Conservation (phyloP, 129 eudicot genomes). For the Escallonia rubra region DNA sequence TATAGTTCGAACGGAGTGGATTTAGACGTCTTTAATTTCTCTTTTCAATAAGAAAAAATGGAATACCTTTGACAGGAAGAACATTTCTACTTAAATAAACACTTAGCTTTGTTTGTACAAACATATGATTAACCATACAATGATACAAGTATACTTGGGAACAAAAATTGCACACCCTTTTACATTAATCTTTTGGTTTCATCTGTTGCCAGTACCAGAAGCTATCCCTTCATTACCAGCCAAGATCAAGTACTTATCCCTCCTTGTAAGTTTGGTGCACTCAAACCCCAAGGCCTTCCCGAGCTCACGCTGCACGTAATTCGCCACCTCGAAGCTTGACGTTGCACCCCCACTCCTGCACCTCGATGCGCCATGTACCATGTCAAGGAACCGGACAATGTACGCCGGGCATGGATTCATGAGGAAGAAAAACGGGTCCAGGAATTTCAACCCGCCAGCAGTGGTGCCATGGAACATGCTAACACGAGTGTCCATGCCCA, state of each 20-base stretch:
- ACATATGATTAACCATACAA: too few relatives aligned
- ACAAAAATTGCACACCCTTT: too few relatives aligned
- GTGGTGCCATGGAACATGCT: constrained; percentile 68
- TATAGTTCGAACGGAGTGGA: too few relatives aligned
- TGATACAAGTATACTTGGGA: too few relatives aligned
- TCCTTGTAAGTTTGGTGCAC: constrained; percentile 59
- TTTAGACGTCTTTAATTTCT: too few relatives aligned
- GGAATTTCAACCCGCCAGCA: constrained; percentile 43
- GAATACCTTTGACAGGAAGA: too few relatives aligned
- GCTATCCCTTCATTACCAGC: constrained; percentile 55
- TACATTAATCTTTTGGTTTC: background rate
- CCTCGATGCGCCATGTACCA: constrained; percentile 13
- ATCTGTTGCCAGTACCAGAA: constrained; percentile 1
- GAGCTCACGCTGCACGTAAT: constrained; percentile 39
- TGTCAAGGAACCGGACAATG: constrained; percentile 29
- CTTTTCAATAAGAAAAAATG: too few relatives aligned
- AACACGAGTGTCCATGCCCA: constrained; percentile 34
- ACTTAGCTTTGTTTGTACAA: too few relatives aligned
- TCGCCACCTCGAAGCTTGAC: constrained; percentile 47
- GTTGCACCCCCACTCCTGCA: constrained; percentile 1
- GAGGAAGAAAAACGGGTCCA: constrained; percentile 57
- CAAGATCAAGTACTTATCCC: constrained; percentile 52
- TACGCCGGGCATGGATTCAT: constrained; percentile 53
- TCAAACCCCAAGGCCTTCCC: constrained; percentile 45
- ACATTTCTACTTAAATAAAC: too few relatives aligned